phyloP scores from a whole-genome alignment of 2,329 filamentous ascomycete genomes.

The Thermoascus crustaceus region DNA sequence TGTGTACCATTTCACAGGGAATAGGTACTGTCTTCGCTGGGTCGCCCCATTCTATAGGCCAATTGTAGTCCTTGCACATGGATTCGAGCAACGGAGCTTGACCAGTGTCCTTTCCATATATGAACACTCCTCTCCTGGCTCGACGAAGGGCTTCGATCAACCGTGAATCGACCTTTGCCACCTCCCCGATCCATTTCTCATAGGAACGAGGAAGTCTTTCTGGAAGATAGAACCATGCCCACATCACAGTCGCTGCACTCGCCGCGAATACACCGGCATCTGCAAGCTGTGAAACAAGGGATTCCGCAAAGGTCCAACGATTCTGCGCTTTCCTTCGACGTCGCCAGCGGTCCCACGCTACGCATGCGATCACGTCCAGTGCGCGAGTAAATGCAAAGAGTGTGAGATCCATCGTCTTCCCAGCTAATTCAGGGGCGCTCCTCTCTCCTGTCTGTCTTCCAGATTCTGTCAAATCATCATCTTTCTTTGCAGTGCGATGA shows the following conservation, averaged over 20 bases:
- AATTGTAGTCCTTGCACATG: slow-evolving; percentile 64
- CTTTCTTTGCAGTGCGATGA: slow-evolving; percentile 5
- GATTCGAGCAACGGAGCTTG: slow-evolving; percentile 58
- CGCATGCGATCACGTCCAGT: slow-evolving; percentile 60
- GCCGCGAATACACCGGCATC: slow-evolving; percentile 64
- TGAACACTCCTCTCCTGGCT: slow-evolving; percentile 53
- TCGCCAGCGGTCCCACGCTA: slow-evolving; percentile 52
- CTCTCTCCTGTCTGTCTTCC: slow-evolving; percentile 8
- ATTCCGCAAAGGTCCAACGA: slow-evolving; percentile 32
- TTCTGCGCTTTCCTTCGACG: slow-evolving; percentile 21
- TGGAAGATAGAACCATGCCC: slow-evolving; percentile 76
- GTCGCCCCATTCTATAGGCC: slow-evolving; percentile 65
- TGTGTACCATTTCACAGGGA: slow-evolving; percentile 77
- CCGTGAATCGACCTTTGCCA: slow-evolving; percentile 65
- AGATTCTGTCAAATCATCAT: slow-evolving; percentile 4
- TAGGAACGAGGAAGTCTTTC: slow-evolving; percentile 63
- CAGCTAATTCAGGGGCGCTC: slow-evolving; percentile 43
- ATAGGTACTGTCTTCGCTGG: slow-evolving; percentile 62
- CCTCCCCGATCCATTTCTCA: slow-evolving; percentile 72
- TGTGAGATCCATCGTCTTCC: slow-evolving; percentile 72
- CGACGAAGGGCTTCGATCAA: slow-evolving; percentile 66
- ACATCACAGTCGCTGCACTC: slow-evolving; percentile 73
- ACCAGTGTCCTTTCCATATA: slow-evolving; percentile 66
- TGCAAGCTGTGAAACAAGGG: slow-evolving; percentile 37
- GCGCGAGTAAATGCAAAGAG: slow-evolving; percentile 69